A percentile compares a stretch with the other conserved stretches of the same genome.
Conservation (phyloP, 345 rosid genomes). For the Populus pruinosa region DNA sequence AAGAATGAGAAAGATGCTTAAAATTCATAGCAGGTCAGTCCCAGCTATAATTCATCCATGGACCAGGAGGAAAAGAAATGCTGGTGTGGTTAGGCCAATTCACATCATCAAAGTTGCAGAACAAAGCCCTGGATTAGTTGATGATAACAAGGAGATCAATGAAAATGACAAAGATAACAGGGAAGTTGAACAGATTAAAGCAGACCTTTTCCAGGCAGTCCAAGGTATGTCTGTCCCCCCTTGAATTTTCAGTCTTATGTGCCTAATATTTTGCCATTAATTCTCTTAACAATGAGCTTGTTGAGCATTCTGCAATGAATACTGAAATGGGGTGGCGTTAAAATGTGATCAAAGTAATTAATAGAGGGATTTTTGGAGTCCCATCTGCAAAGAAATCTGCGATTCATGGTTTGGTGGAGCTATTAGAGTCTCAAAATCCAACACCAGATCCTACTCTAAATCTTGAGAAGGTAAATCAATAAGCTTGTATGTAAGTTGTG, state of each 20-base stretch:
- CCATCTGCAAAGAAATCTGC: conserved; percentile 60
- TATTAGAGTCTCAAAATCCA: conserved; percentile 75
- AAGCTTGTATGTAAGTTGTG: not conserved
- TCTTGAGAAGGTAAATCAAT: conserved; percentile 47
- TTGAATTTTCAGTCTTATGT: not conserved
- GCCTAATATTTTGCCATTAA: not conserved
- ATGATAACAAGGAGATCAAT: conserved; percentile 2
- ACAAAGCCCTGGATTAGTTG: conserved; percentile 35
- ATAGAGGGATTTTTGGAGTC: conserved; percentile 83
- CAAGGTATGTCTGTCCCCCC: conserved; percentile 36
- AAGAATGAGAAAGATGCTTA: conserved; percentile 11
- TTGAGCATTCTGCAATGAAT: not conserved
- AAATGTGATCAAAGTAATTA: conserved; percentile 38
- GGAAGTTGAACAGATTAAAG: conserved; percentile 41
- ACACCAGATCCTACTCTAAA: conserved; percentile 65
- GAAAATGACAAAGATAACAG: not conserved
- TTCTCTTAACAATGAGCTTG: not conserved
- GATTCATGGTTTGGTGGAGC: conserved; percentile 55
- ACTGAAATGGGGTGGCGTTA: conserved; percentile 5
- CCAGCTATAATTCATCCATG: conserved; percentile 10
- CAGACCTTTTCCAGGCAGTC: conserved; percentile 40
- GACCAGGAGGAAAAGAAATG: conserved; percentile 19
- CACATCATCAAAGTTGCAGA: conserved; percentile 34
- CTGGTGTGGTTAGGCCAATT: conserved; percentile 24
- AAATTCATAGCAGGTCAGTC: conserved; percentile 17